These are phyloP conservation scores for Galerina sulciceps DNA, from an alignment of 768 basidiomycete species.

Conservation along the genomic window DNA sequence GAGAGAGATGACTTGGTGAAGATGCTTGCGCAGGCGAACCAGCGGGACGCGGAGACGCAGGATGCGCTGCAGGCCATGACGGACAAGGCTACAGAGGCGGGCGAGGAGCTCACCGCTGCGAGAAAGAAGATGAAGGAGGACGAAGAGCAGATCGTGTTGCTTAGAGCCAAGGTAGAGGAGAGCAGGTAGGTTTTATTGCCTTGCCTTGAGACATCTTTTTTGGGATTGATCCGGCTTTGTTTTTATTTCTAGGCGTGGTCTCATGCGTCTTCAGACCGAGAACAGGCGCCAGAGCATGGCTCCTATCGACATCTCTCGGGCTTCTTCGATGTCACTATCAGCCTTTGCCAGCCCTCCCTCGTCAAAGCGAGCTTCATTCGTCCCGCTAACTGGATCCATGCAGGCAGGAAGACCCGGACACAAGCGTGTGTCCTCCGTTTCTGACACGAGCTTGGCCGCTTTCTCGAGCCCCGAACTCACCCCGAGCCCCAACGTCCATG, in stretches of 20 bases:
- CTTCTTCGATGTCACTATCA: constrained; percentile 35
- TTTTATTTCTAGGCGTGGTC: constrained; percentile 60
- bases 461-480: constrained; percentile 32
- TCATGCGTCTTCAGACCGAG: constrained; percentile 87
- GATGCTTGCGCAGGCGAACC: constrained; percentile 51
- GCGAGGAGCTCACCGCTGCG: constrained; percentile 58
- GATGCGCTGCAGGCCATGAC: constrained; percentile 68
- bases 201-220: background rate
- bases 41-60: constrained; percentile 61
- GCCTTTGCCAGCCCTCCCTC: constrained; percentile 50
- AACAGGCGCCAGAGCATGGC: constrained; percentile 64
- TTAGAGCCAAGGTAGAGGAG: constrained; percentile 86
- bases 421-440: constrained; percentile 75
- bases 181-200: constrained; percentile 60
- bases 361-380: constrained; percentile 76
- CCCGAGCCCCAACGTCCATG: constrained; percentile 38
- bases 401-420: constrained; percentile 52
- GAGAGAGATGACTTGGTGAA: constrained; percentile 73
- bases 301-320: constrained; percentile 60
- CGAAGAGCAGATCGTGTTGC: constrained; percentile 74
- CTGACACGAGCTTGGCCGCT: constrained; percentile 53
- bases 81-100: constrained; percentile 63
- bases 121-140: constrained; percentile 65
- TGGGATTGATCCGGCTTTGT: background rate
- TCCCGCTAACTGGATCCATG: constrained; percentile 65